Conservation (phyloP, 1,284 basidiomycete species). For the Schizopora paradoxa region DNA sequence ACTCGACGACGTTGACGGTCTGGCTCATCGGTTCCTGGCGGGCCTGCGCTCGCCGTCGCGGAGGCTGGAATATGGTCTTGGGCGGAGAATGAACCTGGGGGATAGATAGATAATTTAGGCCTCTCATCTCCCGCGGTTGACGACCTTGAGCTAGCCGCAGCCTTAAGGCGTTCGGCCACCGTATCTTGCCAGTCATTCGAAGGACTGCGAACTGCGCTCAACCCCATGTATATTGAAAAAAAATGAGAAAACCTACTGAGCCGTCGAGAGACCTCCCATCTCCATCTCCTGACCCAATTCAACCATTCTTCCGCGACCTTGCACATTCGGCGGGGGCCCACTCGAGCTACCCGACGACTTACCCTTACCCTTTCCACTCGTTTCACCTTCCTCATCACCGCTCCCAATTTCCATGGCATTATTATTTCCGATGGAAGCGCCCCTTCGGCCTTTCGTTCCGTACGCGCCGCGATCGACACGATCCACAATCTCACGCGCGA, state of each 20-base stretch:
- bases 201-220: slow-evolving; percentile 40
- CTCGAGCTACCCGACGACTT: not conserved
- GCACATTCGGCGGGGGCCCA: slow-evolving; percentile 9
- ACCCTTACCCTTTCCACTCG: slow-evolving; percentile 5
- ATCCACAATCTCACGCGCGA: slow-evolving; percentile 69
- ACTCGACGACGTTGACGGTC: slow-evolving; percentile 12
- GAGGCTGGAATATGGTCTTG: not conserved
- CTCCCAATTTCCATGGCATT: slow-evolving; percentile 24
- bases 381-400: slow-evolving; percentile 27
- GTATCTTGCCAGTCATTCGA: slow-evolving; percentile 78
- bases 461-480: slow-evolving; percentile 74
- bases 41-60: not conserved
- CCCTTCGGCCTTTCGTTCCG: slow-evolving; percentile 60
- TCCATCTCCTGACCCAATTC: slow-evolving; percentile 16
- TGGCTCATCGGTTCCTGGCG: not conserved
- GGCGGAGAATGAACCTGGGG: not conserved
- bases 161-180: slow-evolving; percentile 35
- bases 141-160: slow-evolving; percentile 10
- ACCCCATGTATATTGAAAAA: slow-evolving; percentile 4
- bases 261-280: slow-evolving; percentile 3
- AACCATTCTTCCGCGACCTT: slow-evolving; percentile 15
- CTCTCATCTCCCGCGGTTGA: not conserved
- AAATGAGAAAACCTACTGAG: slow-evolving; percentile 10
- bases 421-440: slow-evolving; percentile 23
- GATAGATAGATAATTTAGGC: not conserved